Evolutionary conservation across 805 yeast genomes (phyloP).

Genomic region (Yamadazyma ubonensis): DNA sequence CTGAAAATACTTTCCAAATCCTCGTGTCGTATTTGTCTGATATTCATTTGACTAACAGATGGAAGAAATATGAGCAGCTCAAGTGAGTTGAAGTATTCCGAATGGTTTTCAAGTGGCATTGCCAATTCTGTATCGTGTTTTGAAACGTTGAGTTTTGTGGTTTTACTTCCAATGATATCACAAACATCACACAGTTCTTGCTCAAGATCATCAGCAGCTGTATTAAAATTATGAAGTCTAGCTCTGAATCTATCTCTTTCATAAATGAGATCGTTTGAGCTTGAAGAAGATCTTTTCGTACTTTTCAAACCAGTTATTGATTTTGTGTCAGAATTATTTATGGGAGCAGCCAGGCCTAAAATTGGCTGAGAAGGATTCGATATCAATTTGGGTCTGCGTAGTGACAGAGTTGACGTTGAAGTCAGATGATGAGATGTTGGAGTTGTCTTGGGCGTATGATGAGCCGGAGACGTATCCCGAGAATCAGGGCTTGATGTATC

Average conservation of each 20-base stretch:
- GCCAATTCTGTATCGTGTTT: not conserved
- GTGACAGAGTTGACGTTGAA: too few species aligned
- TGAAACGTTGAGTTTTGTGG: constrained; percentile 32
- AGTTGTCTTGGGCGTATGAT: too few species aligned
- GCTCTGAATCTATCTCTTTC: constrained; percentile 45
- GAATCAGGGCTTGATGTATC: too few species aligned
- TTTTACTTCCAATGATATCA: constrained; percentile 36
- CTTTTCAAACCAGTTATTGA: constrained; percentile 1
- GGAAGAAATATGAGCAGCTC: not conserved
- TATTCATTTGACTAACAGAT: constrained; percentile 2
- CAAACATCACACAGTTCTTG: constrained; percentile 31
- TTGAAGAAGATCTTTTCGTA: constrained; percentile 36
- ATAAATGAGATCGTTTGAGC: constrained; percentile 38
- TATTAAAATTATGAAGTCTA: constrained; percentile 34
- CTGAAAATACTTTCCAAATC: constrained; percentile 23
- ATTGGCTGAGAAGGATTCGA: not conserved
- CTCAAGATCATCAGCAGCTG: constrained; percentile 10
- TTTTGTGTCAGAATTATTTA: not conserved
- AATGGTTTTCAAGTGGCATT: constrained; percentile 4
- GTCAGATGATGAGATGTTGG: too few species aligned
- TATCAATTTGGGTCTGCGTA: constrained; percentile 1
- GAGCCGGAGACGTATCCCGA: too few species aligned
- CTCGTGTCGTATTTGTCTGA: constrained; percentile 18
- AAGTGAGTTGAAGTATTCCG: constrained; percentile 1
- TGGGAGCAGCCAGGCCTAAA: not conserved